Evolutionary conservation across 805 yeast genomes (phyloP).

Genomic region (Candida corydali): DNA sequence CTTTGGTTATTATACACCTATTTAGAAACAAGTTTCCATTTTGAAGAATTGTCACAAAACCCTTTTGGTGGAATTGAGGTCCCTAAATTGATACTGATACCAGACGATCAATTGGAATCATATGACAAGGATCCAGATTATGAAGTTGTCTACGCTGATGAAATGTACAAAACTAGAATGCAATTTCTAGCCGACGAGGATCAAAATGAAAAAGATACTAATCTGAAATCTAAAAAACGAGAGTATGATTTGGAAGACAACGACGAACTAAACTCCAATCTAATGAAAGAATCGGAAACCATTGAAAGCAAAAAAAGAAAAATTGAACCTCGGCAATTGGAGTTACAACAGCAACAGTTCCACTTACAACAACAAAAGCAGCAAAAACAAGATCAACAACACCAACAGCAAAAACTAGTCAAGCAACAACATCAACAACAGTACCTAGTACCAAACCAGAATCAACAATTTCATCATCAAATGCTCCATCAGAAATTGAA

Average conservation of each 20-base stretch:
- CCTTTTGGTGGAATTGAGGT: constrained; percentile 51
- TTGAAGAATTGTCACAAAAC: constrained; percentile 46
- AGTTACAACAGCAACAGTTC: not conserved
- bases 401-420: not conserved
- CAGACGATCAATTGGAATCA: constrained; percentile 19
- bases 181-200: constrained; percentile 38
- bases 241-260: constrained; percentile 6
- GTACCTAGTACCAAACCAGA: not conserved
- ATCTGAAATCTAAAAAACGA: constrained; percentile 15
- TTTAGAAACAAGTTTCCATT: constrained; percentile 64
- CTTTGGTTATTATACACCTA: constrained; percentile 82
- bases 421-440: constrained; percentile 1
- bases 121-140: constrained; percentile 46
- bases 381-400: not conserved
- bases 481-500: constrained; percentile 5
- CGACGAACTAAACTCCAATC: constrained; percentile 2
- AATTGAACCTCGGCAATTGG: constrained; percentile 1
- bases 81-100: constrained; percentile 32
- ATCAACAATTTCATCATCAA: not conserved
- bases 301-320: constrained; percentile 5
- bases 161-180: constrained; percentile 43
- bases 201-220: constrained; percentile 20
- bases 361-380: not conserved
- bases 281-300: not conserved
- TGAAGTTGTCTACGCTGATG: constrained; percentile 45